Base-by-base conservation (phyloP, 164 flowering plant genomes). In the Annona squamosa region DNA sequence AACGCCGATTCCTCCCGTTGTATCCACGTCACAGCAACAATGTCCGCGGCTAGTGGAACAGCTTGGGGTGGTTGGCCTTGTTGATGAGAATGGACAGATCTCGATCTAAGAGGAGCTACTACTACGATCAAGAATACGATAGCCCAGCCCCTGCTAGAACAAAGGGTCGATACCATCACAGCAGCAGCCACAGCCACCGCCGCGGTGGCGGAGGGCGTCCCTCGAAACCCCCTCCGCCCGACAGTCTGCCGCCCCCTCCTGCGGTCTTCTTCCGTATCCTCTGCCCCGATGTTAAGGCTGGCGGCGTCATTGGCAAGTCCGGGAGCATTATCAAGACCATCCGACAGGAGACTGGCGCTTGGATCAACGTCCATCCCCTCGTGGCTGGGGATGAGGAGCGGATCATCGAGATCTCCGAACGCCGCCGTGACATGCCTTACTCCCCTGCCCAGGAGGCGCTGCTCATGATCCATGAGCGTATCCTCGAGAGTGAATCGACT, bases 381-480 rank as follows among this genome's bases (percentile, higher is more conserved):
- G 71, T 88, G 43, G 81, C 88, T 0, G 99, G 99, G 0, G 99
- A 96, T 61, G 94, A 85, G 70, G 99, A 96, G 87, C 81, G 98
- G 64, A 85, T 96, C 48, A 93, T 96, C 68, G 99, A 96, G 97
- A 89, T 93, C 41, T 85, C 97, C 10, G 98, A 96, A 67, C 82
- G 86, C 2, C 78, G 93, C 75, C 80, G 97, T 9, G 97, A 88
- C 63, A 90, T 91, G 9, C 4, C 85, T 0, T 92, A 89, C 71
- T 93, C 97, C 2, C 97, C 97, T 12, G 96, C 98, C 3, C 95
- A 93, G 81, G 97, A 93, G 77, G 97, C 98, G 3, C 77, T 96
- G 82, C 75, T 86, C 26, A 67, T 91, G 87, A 88, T 96, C 3
- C 97, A 93, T 62, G 98, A 96, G 5, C 79, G 99, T 89, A 92